Base-by-base conservation (phyloP, 2,329 filamentous ascomycete genomes). In the Fusarium nygamai region DNA sequence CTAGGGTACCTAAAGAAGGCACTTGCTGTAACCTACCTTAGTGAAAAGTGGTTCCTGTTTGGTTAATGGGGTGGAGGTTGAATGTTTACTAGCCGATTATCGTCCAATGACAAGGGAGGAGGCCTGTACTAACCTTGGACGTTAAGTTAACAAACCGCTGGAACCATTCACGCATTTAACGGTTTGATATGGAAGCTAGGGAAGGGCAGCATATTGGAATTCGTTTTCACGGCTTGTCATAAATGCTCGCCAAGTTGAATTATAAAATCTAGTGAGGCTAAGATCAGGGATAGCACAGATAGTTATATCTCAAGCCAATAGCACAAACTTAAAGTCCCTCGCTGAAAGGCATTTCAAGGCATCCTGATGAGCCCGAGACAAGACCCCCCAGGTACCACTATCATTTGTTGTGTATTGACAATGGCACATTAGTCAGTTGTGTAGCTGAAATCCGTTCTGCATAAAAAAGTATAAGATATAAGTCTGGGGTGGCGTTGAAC, bases 21-120 rank as follows among this genome's bases (percentile, higher is more conserved):
- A 74, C 47, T 53, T 72, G 61, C 44, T 73, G 46, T 56, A 59
- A 66, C 58, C 51, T 53, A 20, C 19, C 36, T 38, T 7, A 27
- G 56, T 38, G 59, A 72, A 68, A 68, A 72, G 69, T 72, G 69
- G 69, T 31, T 63, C 57, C 51, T 66, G 24, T 47, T 41, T 56
- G 56, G 51, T 63, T 50, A 62, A 61, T 50, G 69, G 67, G 61
- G 75, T 22, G 33, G 50, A 53, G 48, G 50, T 58, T 44, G n/a
- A 46, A 39, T 51, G 22, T 36, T 34, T 53, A 60, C 61, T 66
- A 70, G 67, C 61, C 43, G 20, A 29, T 14, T 50, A 56, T 44
- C 9, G 22, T 29, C 67, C 67, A 70, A 70, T 70, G 17, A 44
- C 8, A 54, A 31, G 17, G 22, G 33, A 53, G 56, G 48, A 36